Evolutionary conservation across 2,329 filamentous ascomycete species (phyloP).

Genomic region (Camillea tinctor): DNA sequence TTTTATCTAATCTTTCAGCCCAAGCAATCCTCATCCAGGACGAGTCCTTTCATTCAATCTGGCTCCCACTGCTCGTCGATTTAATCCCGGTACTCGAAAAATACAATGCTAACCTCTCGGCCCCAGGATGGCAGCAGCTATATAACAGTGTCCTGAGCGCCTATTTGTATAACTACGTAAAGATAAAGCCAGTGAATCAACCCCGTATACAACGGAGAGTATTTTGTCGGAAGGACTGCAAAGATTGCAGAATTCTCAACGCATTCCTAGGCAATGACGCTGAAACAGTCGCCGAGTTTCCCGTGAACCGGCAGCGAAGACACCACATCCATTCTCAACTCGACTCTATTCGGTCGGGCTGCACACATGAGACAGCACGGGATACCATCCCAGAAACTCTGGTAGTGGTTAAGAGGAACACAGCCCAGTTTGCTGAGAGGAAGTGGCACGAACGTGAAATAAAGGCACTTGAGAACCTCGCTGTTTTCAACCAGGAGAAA

Average conservation of each 20-base stretch:
- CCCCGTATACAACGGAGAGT: constrained; percentile 6
- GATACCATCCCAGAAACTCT: constrained; percentile 11
- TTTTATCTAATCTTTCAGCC: constrained; percentile 19
- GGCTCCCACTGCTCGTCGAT: constrained; percentile 31
- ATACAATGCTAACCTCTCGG: constrained; percentile 7
- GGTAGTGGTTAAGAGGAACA: constrained; percentile 27
- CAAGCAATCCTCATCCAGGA: constrained; percentile 15
- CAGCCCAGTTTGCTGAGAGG: neutral
- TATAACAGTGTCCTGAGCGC: constrained; percentile 22
- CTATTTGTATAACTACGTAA: constrained; percentile 25
- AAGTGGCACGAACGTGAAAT: constrained; percentile 7
- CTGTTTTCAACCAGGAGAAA: constrained; percentile 16
- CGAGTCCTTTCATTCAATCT: constrained; percentile 23
- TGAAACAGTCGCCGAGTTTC: constrained; percentile 7
- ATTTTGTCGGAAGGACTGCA: constrained; percentile 21
- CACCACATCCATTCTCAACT: constrained; percentile 23
- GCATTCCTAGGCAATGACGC: constrained; percentile 23
- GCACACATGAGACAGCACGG: constrained; percentile 18
- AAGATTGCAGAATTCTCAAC: constrained; percentile 26
- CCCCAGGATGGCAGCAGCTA: constrained; percentile 22
- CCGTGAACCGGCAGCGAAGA: constrained; percentile 16
- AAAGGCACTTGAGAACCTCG: constrained; percentile 8
- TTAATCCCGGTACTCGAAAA: constrained; percentile 17
- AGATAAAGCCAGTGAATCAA: constrained; percentile 7
- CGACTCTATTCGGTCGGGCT: constrained; percentile 14